Evolutionary conservation across 164 flowering plant species (phyloP), one percentile per base, ranked within the genome.

Genomic region (Piper longum): DNA sequence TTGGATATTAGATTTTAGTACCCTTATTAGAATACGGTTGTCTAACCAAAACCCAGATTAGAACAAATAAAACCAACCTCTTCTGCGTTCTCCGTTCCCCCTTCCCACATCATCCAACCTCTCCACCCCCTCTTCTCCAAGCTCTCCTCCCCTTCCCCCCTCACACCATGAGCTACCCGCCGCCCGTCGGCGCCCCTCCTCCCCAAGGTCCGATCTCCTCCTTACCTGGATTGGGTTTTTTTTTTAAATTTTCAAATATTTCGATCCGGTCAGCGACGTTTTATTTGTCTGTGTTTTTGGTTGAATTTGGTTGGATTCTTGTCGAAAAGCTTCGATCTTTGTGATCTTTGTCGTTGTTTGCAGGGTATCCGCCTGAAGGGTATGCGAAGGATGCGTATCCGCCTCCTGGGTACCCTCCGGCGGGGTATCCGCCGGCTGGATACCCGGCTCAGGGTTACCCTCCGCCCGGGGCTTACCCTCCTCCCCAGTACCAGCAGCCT

Each of bases 111-210:
- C 48, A 44, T 9, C 48, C 8, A 5, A 44, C 6, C 52, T 18
- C 41, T 18, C 41, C 41, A 26, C 4, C 4, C 8, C 41, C 41
- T 18, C 39, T 52, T 42, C 55, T 26, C 56, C 11, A 11, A 36
- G 36, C 14, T 43, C 16, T 9, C 14, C 7, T n/a, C 45, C 16
- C 17, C 1, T 5, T 41, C 39, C 7, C 3, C 52, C 3, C 9
- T 3, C 14, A 2, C 48, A 48, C 63, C 55, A 89, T 89, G 97
- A 85, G 90, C 75, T 85, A 85, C 58, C 90, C 83, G 63, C 91
- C 95, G 16, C 95, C 97, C 4, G 89, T 87, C 42, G 97, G 97
- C 9, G 95, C 76, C 41, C 95, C 97, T 60, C 95, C 97, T 65
- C 89, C 88, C 26, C 97, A 89, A 85, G 97, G 97, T 85, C 0